Base-by-base conservation (phyloP, 129 eudicot species). In the Kitagawia praeruptora region DNA sequence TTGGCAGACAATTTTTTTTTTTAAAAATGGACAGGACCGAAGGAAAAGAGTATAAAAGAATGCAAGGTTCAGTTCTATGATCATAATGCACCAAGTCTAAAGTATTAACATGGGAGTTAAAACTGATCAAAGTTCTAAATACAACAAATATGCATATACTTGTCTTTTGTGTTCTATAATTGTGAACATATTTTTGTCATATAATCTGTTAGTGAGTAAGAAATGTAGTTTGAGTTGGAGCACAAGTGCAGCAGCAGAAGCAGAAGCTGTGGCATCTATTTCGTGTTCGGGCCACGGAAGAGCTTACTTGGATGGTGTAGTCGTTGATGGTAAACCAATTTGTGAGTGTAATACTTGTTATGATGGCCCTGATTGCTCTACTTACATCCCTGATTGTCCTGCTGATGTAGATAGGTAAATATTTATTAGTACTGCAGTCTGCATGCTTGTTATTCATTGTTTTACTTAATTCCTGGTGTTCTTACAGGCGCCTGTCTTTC, bases 231-330 rank as follows among this genome's bases (percentile, higher is more conserved):
- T 89, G 83, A 89, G 85, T 70, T 91, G 94, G 94, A 89, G 77
- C 61, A 16, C 41, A 64, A 73, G 51, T 8, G 91, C 89, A 38
- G 91, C 91, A 7, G 84, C 38, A 74, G 85, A 88, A 76, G 91
- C 91, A 31, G 91, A 88, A 84, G 80, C 80, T 13, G 88, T 88
- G 75, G 91, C 91, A 0, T 13, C 78, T 2, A 46, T 77, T 23
- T 66, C 85, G 13, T 88, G 91, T 48, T 88, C 91, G 0, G 88
- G 85, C 3, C 91, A 87, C 74, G 91, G 91, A 46, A 78, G 81
- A 42, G 91, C 91, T 46, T 88, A 77, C 79, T 44, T 88, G 75
- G 91, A 88, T 83, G 89, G 91, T 21, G 5, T 46, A 5, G n/a
- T 71, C 21, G 42, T 11, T 31, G 82, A 82, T 79, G 89, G 82